Evolutionary conservation across 805 yeast species (phyloP).

Genomic region (Saccharomycopsis capsularis): DNA sequence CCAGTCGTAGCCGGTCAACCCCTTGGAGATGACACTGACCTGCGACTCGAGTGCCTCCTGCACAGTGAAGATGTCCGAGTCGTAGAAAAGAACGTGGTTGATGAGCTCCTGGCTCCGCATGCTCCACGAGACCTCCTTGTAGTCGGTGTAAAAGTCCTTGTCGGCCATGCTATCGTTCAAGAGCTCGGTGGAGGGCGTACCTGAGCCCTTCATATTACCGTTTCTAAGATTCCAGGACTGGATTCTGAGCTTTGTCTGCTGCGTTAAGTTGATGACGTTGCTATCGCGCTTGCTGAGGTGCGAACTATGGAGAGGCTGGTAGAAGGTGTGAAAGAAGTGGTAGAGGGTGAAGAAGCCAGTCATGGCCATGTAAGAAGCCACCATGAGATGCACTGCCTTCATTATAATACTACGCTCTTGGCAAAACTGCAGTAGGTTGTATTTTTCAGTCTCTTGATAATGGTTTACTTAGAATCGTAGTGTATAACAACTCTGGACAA

Average conservation of each 20-base stretch:
- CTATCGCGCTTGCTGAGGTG: neutral
- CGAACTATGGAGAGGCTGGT: neutral
- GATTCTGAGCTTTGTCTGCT: neutral
- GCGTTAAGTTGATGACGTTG: neutral
- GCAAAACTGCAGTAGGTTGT: no score
- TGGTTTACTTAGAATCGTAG: no score
- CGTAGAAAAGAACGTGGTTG: slow-evolving; percentile 24
- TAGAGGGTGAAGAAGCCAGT: neutral
- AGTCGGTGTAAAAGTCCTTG: neutral
- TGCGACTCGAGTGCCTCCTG: slow-evolving; percentile 37
- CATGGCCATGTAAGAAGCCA: neutral
- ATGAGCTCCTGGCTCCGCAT: neutral
- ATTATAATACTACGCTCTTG: no score
- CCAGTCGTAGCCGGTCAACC: slow-evolving; percentile 28
- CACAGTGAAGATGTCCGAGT: slow-evolving; percentile 31
- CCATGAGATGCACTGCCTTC: neutral
- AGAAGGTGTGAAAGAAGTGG: neutral
- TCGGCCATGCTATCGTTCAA: neutral
- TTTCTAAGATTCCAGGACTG: slow-evolving; percentile 5
- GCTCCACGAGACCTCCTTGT: slow-evolving; percentile 1
- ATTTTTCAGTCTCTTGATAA: no score
- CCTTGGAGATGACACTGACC: slow-evolving; percentile 30
- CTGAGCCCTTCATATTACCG: neutral
- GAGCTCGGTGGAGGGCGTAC: neutral
- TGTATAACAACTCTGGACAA: no score